These are phyloP conservation scores for Exsudoporus frostii DNA, from an alignment of 768 basidiomycete species.

Conservation along the genomic window DNA sequence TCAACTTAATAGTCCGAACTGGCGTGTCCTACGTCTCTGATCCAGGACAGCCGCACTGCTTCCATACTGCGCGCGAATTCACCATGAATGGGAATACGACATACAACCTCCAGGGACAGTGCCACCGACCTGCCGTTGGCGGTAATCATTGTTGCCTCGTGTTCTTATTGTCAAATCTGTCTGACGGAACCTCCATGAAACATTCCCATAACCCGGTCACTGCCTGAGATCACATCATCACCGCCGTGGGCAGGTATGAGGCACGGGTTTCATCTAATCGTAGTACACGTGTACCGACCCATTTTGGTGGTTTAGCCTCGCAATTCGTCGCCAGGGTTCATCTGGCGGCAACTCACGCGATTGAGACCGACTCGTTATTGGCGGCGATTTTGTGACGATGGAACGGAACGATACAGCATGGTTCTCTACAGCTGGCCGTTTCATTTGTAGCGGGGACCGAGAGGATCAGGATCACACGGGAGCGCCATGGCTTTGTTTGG, in stretches of 20 bases:
- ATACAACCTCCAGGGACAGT: conserved; percentile 1
- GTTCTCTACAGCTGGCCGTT: conserved; percentile 13
- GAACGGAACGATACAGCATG: conserved; percentile 13
- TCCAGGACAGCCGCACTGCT: conserved; percentile 10
- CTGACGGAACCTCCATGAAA: conserved; percentile 16
- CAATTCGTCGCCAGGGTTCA: not conserved
- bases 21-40: conserved; percentile 10
- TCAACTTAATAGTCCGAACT: not conserved
- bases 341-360: not conserved
- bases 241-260: conserved; percentile 11
- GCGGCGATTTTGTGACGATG: conserved; percentile 3
- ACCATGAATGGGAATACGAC: conserved; percentile 2
- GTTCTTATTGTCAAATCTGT: conserved; percentile 21
- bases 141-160: conserved; percentile 25
- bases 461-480: conserved; percentile 24
- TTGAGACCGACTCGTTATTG: not conserved
- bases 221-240: conserved; percentile 12
- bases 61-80: conserved; percentile 4
- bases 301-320: conserved; percentile 12
- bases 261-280: conserved; percentile 16
- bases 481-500: conserved; percentile 11
- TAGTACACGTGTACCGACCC: conserved; percentile 20
- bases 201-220: conserved; percentile 5
- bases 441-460: conserved; percentile 8
- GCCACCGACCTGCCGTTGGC: conserved; percentile 9